phyloP scores from a whole-genome alignment of 2,329 filamentous ascomycete species.

The Annulohypoxylon truncatum region DNA sequence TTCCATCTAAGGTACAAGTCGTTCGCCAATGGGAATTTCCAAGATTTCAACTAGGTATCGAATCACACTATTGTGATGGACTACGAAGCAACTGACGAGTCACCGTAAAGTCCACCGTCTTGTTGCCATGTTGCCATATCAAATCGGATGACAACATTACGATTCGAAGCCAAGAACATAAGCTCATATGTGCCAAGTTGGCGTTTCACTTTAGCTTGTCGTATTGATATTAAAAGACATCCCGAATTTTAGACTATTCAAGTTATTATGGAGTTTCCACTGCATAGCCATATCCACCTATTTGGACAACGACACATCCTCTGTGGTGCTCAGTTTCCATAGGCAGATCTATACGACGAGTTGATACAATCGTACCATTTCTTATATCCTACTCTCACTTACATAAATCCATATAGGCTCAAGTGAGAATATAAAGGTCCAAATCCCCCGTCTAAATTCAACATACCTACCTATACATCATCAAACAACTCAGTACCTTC shows the following conservation, averaged over 20 bases:
- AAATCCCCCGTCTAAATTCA: neutral
- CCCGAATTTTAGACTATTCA: neutral
- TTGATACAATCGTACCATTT: neutral
- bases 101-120: too few relatives aligned
- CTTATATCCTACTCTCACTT: neutral
- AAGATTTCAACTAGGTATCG: too few relatives aligned
- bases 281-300: neutral
- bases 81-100: too few relatives aligned
- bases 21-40: neutral
- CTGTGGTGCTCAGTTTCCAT: neutral
- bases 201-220: neutral
- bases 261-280: neutral
- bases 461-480: neutral
- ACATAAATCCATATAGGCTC: neutral
- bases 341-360: neutral
- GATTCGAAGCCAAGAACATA: neutral
- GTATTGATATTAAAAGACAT: neutral
- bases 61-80: too few relatives aligned
- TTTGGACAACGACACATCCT: neutral
- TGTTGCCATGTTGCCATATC: constrained; percentile 3
- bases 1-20: neutral
- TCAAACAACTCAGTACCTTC: neutral
- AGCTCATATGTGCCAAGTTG: constrained; percentile 1
- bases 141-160: neutral
- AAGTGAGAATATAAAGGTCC: neutral